Percentiles rank a stretch among this genome's conserved stretches.
Conservation (phyloP, 352 stramenopile species). For the Halophytophthora batemanensis region DNA sequence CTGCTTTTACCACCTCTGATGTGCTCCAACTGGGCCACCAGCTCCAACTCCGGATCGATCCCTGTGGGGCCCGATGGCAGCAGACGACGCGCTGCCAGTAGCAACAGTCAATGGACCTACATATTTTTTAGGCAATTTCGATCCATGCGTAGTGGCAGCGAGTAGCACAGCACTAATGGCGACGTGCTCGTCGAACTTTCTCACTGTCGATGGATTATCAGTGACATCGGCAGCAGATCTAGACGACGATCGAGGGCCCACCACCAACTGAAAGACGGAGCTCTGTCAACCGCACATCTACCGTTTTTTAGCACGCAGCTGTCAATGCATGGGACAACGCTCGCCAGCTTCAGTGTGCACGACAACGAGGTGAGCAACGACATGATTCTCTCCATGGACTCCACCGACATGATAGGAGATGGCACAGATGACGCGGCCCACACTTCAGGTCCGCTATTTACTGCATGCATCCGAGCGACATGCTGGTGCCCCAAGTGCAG, state of each 20-base stretch:
- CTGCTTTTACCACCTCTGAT: too few relatives aligned
- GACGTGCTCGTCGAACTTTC: conserved; percentile 10
- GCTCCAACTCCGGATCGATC: too few relatives aligned
- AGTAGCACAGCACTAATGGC: conserved; percentile 2
- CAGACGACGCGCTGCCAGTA: conserved; percentile 15
- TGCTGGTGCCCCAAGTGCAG: too few relatives aligned
- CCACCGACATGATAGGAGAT: conserved; percentile 7
- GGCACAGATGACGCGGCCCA: too few relatives aligned
- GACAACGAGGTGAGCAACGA: conserved; percentile 23
- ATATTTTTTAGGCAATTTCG: conserved; percentile 12
- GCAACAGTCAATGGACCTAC: conserved; percentile 3
- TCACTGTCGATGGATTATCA: conserved; percentile 17
- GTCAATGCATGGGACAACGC: too few relatives aligned
- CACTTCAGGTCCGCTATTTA: too few relatives aligned
- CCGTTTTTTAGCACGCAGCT: too few relatives aligned
- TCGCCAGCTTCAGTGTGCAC: conserved; percentile 19
- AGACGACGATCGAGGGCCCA: conserved; percentile 24
- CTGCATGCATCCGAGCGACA: too few relatives aligned
- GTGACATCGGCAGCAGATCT: conserved; percentile 15
- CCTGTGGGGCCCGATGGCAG: conserved; percentile 13
- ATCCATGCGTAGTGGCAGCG: conserved; percentile 17
- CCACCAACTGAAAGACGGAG: too few relatives aligned
- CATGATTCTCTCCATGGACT: conserved; percentile 24
- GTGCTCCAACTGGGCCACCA: too few relatives aligned
- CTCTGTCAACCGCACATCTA: too few relatives aligned